Evolutionary conservation across 169 alveolate genomes (phyloP).

Genomic region (Amoebophrya sp.): DNA sequence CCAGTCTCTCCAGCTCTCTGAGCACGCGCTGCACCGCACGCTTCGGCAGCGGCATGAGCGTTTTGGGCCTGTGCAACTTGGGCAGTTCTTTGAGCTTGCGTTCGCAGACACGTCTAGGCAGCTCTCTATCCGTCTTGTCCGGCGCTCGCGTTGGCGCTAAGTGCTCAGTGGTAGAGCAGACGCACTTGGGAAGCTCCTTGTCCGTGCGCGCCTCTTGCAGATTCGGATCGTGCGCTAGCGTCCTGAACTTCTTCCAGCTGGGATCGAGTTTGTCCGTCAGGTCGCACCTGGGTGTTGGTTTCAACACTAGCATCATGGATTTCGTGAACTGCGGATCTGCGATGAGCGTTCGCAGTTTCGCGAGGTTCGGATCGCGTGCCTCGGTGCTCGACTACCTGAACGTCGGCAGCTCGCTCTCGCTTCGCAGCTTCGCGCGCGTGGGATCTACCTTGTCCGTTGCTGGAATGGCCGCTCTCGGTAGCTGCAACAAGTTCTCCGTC

Average conservation of each 20-base stretch:
- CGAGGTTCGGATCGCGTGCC: constrained; percentile 20
- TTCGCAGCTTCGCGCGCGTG: not conserved
- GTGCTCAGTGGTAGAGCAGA: not conserved
- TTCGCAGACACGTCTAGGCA: not conserved
- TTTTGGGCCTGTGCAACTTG: not conserved
- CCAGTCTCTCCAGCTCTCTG: not conserved
- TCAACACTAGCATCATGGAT: not conserved
- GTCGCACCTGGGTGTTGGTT: not conserved
- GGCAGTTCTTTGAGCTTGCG: not conserved
- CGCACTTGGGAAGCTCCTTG: not conserved
- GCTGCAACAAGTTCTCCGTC: not conserved
- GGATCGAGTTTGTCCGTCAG: constrained; percentile 11
- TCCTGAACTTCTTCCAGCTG: not conserved
- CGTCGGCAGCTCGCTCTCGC: constrained; percentile 22
- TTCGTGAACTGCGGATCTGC: not conserved
- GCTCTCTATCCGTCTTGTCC: not conserved
- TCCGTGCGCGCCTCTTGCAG: not conserved
- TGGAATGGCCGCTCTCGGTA: not conserved
- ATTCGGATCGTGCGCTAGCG: not conserved
- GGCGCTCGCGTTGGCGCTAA: not conserved
- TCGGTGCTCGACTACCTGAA: not conserved
- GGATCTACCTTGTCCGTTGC: not conserved
- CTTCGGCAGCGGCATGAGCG: not conserved
- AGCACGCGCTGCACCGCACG: not conserved
- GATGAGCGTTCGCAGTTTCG: not conserved